These are phyloP conservation scores for Gyromitra esculenta DNA, from an alignment of 2,329 filamentous ascomycete species.

Conservation along the genomic window DNA sequence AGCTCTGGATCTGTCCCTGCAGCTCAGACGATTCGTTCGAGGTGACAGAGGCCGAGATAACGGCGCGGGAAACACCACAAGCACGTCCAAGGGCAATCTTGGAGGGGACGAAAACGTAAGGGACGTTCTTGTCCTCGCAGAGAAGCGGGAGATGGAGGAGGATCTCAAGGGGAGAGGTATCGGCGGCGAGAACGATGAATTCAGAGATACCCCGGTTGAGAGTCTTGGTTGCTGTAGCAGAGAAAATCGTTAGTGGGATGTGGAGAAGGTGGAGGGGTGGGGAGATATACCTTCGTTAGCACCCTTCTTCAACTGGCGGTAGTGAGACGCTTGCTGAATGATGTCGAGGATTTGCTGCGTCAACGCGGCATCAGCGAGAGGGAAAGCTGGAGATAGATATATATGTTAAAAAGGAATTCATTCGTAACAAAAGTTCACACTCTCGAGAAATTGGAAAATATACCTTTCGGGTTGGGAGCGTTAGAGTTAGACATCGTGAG, in stretches of 20 bases:
- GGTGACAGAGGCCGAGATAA: conserved; percentile 88
- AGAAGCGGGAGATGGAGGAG: conserved; percentile 88
- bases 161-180: conserved; percentile 87
- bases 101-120: conserved; percentile 76
- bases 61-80: conserved; percentile 85
- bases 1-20: conserved; percentile 82
- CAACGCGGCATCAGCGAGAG: conserved; percentile 73
- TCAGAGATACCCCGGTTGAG: conserved; percentile 91
- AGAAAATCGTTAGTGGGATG: conserved; percentile 1
- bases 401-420: conserved; percentile 12
- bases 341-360: conserved; percentile 85
- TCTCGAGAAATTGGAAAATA: neutral
- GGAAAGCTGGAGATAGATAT: conserved; percentile 55
- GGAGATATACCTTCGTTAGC: conserved; percentile 73
- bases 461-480: conserved; percentile 57
- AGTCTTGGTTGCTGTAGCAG: conserved; percentile 75
- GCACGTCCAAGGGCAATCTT: conserved; percentile 89
- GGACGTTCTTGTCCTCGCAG: conserved; percentile 81
- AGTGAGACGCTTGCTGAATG: conserved; percentile 75
- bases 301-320: conserved; percentile 85
- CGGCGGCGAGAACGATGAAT: conserved; percentile 86
- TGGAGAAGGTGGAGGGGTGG: neutral
- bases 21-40: conserved; percentile 91
- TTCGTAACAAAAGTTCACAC: neutral
- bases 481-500: conserved; percentile 50